Percentiles rank a stretch among this genome's conserved stretches.
Evolutionary conservation across 768 basidiomycete genomes (phyloP).

Genomic region (Rhizopogon sp.): DNA sequence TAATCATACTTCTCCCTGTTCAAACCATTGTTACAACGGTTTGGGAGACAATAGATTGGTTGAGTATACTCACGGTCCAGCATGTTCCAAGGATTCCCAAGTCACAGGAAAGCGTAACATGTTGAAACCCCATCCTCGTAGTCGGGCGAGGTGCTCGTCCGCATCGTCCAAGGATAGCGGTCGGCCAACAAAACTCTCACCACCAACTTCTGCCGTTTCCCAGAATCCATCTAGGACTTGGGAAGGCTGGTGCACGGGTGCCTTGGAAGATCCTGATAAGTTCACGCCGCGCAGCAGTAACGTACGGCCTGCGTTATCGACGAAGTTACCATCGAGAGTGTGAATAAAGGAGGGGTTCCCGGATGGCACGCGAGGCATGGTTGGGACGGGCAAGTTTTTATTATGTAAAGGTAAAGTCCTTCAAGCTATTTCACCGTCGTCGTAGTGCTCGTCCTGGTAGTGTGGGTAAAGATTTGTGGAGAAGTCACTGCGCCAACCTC

Average conservation of each 20-base stretch:
- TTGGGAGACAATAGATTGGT: background rate
- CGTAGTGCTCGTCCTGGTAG: background rate
- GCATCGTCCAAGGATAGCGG: constrained; percentile 86
- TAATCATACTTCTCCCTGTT: constrained; percentile 83
- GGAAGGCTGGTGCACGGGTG: constrained; percentile 67
- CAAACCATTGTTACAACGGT: background rate
- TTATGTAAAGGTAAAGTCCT: background rate
- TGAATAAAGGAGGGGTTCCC: constrained; percentile 60
- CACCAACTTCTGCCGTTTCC: constrained; percentile 68
- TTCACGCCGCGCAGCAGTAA: constrained; percentile 93
- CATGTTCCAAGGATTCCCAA: constrained; percentile 94
- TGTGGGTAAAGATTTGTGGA: background rate
- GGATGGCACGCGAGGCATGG: constrained; percentile 52
- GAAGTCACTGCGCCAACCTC: background rate
- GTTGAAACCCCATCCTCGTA: constrained; percentile 94
- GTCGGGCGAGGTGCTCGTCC: constrained; percentile 79
- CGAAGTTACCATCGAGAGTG: constrained; percentile 63
- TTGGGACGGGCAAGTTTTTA: constrained; percentile 37
- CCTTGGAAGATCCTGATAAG: constrained; percentile 84
- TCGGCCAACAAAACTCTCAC: constrained; percentile 65
- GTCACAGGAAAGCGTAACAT: constrained; percentile 77
- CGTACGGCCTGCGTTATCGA: constrained; percentile 70
- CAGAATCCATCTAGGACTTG: constrained; percentile 74
- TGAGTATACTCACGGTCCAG: constrained; percentile 76
- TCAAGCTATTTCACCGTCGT: background rate